Percentiles rank a stretch among this genome's conserved stretches.
phyloP scores from a whole-genome alignment of 331 rosid species.

The Malus hybrid region DNA sequence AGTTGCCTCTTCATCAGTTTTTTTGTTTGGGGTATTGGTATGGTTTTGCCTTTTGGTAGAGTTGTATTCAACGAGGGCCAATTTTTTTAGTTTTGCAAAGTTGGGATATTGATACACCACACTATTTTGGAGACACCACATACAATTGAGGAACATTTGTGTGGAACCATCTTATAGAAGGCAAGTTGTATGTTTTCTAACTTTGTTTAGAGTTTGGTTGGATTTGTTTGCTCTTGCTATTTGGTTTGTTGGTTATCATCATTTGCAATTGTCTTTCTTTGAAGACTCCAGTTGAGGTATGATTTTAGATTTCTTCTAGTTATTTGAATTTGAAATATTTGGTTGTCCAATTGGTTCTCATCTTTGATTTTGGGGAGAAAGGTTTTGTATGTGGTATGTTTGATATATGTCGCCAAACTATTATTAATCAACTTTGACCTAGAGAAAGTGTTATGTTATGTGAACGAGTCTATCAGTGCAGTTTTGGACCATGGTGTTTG shows the following conservation, averaged over 20 bases:
- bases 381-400: no score
- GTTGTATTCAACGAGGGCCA: background rate
- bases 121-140: background rate
- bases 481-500: background rate
- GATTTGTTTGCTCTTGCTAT: background rate
- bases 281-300: no score
- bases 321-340: no score
- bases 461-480: background rate
- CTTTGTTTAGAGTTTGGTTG: background rate
- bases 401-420: no score
- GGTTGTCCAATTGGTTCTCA: no score
- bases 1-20: background rate
- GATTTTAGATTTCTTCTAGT: no score
- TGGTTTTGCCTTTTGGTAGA: background rate
- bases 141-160: background rate
- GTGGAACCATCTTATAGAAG: background rate
- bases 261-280: background rate
- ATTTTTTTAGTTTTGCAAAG: background rate
- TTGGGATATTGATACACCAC: background rate
- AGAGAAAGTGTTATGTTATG: background rate
- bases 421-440: no score
- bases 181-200: background rate
- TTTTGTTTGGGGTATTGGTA: background rate
- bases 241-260: background rate
- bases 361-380: no score